Conservation (phyloP, 208 protist species). For the Acanthamoeba healyi region DNA sequence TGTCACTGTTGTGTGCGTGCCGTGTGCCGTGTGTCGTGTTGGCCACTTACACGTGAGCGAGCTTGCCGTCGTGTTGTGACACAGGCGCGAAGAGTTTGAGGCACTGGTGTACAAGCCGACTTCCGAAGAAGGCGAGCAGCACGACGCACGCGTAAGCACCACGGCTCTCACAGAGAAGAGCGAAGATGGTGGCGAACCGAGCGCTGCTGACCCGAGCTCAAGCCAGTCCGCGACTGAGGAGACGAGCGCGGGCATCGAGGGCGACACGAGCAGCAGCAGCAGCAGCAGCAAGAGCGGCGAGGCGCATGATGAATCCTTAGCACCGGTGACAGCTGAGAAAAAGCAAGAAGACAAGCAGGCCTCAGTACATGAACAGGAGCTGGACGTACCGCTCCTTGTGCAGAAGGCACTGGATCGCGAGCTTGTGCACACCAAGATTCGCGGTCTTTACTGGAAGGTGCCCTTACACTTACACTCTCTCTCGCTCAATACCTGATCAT, state of each 20-base stretch:
- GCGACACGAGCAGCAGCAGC: background rate
- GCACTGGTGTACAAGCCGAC: background rate
- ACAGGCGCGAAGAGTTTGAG: constrained; percentile 17
- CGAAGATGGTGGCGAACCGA: background rate
- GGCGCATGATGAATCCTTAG: too few species aligned
- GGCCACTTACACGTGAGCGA: too few species aligned
- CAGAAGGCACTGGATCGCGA: constrained; percentile 57
- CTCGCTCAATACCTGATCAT: too few species aligned
- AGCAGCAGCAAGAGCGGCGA: background rate
- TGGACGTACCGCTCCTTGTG: background rate
- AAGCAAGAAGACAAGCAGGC: background rate
- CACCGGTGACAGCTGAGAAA: background rate
- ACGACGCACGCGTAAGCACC: background rate
- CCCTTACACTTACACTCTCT: background rate
- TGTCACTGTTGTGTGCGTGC: background rate
- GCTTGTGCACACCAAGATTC: constrained; percentile 22
- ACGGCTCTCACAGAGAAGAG: background rate
- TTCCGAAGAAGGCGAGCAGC: too few species aligned
- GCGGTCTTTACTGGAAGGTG: constrained; percentile 61
- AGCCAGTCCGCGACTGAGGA: background rate
- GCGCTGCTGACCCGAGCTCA: background rate
- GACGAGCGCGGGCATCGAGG: background rate
- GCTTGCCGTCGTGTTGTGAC: too few species aligned
- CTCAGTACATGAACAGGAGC: background rate
- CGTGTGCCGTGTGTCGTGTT: too few species aligned